Percentiles rank a stretch among this genome's conserved stretches.
These are phyloP conservation scores for Toxicodendron radicans DNA, from an alignment of 345 rosid species.

Conservation along the genomic window DNA sequence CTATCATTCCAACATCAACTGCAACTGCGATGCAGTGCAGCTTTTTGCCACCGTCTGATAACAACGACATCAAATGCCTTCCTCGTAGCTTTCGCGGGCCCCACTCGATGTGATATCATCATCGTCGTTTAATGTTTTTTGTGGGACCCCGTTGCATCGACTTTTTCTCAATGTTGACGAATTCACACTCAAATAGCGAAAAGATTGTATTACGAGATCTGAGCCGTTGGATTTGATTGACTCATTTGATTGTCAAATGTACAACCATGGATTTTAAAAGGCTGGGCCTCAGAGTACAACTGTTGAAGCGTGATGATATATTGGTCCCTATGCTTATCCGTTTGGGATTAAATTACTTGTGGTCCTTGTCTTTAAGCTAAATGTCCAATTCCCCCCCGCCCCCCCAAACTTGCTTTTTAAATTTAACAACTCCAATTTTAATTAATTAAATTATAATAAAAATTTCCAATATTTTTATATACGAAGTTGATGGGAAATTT, in stretches of 20 bases:
- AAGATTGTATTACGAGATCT: background rate
- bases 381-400: background rate
- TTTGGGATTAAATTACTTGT: background rate
- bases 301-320: background rate
- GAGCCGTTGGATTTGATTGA: background rate
- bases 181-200: background rate
- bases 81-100: background rate
- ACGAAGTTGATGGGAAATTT: too few species aligned
- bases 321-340: conserved; percentile 3
- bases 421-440: background rate
- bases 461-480: too few species aligned
- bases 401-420: background rate
- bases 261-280: background rate
- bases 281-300: background rate
- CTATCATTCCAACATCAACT: background rate
- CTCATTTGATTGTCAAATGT: background rate
- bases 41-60: conserved; percentile 3
- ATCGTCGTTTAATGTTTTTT: background rate
- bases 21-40: background rate
- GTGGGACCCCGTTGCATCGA: background rate
- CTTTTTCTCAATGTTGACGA: conserved; percentile 1
- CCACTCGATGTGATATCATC: background rate
- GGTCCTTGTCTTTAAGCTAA: background rate
- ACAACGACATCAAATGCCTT: background rate
- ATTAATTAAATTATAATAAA: too few species aligned